Evolutionary conservation across 768 basidiomycete genomes (phyloP), one percentile per base, ranked within the genome.

Genomic region (Rhizopogon vesiculosus): DNA sequence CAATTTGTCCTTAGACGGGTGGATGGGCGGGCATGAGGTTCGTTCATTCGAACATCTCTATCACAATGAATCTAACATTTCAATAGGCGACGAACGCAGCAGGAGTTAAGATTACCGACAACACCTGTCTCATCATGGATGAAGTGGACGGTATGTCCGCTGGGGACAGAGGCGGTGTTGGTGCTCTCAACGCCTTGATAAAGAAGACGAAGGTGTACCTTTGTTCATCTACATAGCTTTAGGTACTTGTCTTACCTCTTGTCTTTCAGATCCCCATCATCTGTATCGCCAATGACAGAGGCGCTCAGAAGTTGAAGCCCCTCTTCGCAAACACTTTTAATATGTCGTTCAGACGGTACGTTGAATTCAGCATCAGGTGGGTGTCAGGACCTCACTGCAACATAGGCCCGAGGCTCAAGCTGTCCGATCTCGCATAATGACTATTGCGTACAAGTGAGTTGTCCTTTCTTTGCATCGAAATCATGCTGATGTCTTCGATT

Each of bases 71-170:
- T 1, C 19, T 38, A 16, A 61, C 6, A 7, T 40, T 3, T 28
- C 9, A 39, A 25, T 55, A 82, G 85, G 71, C 71, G 19, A 84
- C 82, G 8, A 91, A 89, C 58, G 81, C 83, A 1, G 73, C 82
- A 1, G 94, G 89, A 2, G 76, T 95, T 2, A 66, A 75, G 15
- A 85, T 98, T 60, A 93, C 89, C 0, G 82, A 89, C 62, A 83
- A 78, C 67, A 83, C 89, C 0, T 92, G 93, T 60, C 75, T 99
- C 44, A 98, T 99, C 67, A 98, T 99, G 96, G 97, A 99, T 64
- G 97, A 99, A 68, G 96, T 98, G 2, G 97, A 99, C 61, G 97
- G 97, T 1, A 99, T 98, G 95, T 96, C 93, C 5, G 91, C 91
- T 3, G 97, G 97, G 16, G 97, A 99, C 70, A 81, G 97, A 44